Evolutionary conservation across 306 rosid species (phyloP).

Genomic region (Lotus japonicus): DNA sequence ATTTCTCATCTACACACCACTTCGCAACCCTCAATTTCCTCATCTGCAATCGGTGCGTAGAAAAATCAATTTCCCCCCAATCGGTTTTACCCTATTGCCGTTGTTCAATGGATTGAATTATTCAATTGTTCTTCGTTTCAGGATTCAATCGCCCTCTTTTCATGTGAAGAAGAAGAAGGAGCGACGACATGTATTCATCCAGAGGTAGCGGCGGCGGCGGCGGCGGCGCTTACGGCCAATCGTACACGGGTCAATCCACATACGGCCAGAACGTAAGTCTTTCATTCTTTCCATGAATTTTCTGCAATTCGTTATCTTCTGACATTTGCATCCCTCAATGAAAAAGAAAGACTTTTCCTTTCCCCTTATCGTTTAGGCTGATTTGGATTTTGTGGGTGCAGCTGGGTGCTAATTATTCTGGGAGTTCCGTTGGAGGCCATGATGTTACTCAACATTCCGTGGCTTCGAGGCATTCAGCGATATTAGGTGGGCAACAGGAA

Average conservation of each 20-base stretch:
- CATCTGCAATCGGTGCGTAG: slow-evolving; percentile 16
- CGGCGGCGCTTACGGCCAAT: slow-evolving; percentile 75
- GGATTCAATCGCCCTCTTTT: slow-evolving; percentile 12
- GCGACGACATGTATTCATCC: slow-evolving; percentile 75
- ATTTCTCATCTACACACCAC: background rate
- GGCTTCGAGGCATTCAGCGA: slow-evolving; percentile 71
- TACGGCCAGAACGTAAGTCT: slow-evolving; percentile 66
- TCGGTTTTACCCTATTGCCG: background rate
- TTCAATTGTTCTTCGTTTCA: slow-evolving; percentile 8
- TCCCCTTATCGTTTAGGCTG: too few species aligned
- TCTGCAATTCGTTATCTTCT: background rate
- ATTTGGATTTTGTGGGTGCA: slow-evolving; percentile 19
- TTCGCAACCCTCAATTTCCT: background rate
- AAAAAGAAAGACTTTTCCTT: too few species aligned
- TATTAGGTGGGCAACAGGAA: slow-evolving; percentile 69
- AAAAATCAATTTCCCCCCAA: background rate
- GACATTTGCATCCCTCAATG: background rate
- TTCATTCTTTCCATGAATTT: background rate
- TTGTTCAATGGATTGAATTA: background rate
- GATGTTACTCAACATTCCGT: slow-evolving; percentile 67
- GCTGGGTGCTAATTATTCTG: slow-evolving; percentile 70
- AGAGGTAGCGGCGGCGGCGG: slow-evolving; percentile 74
- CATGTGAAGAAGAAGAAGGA: slow-evolving; percentile 30
- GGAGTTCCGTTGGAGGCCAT: slow-evolving; percentile 70
- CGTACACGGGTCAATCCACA: slow-evolving; percentile 77